Percentiles rank a stretch among this genome's conserved stretches.
Conservation (phyloP, 768 basidiomycete species). For the Trametes punicea region DNA sequence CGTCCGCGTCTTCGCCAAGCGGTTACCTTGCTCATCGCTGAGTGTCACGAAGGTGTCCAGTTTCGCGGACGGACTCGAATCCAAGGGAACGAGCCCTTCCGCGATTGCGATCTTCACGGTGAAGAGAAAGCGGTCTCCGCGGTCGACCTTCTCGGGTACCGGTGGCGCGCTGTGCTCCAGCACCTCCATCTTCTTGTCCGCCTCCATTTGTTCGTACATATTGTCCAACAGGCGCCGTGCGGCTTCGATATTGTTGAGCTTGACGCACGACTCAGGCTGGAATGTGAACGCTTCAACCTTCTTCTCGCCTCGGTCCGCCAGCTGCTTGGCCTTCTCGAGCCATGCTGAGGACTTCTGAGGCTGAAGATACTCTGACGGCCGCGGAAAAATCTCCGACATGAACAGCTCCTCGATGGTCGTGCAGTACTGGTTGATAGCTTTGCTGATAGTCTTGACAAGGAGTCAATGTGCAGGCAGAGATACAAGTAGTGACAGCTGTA, state of each 20-base stretch:
- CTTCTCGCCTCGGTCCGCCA: constrained; percentile 78
- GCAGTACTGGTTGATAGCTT: constrained; percentile 91
- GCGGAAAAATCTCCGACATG: constrained; percentile 93
- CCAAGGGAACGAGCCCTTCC: constrained; percentile 78
- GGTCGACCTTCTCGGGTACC: constrained; percentile 67
- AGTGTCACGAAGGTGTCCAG: constrained; percentile 93
- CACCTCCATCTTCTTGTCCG: constrained; percentile 76
- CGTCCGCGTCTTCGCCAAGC: constrained; percentile 91
- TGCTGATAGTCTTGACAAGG: constrained; percentile 72
- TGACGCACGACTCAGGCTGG: constrained; percentile 89
- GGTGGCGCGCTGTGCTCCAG: constrained; percentile 58
- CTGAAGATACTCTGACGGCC: constrained; percentile 71
- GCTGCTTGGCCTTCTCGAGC: constrained; percentile 81
- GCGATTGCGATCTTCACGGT: constrained; percentile 92
- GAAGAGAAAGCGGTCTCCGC: constrained; percentile 69
- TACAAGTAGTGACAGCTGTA: constrained; percentile 30
- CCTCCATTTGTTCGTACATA: constrained; percentile 89
- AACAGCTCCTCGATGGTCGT: constrained; percentile 83
- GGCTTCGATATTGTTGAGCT: constrained; percentile 95
- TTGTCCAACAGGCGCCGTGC: constrained; percentile 88
- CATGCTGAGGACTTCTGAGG: constrained; percentile 86
- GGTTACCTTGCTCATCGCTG: constrained; percentile 86
- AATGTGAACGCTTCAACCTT: constrained; percentile 96
- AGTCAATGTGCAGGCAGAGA: background rate
- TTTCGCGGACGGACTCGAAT: constrained; percentile 72